Base-by-base conservation (phyloP, 495 filamentous ascomycete genomes). In the Daldinia bambusicola region DNA sequence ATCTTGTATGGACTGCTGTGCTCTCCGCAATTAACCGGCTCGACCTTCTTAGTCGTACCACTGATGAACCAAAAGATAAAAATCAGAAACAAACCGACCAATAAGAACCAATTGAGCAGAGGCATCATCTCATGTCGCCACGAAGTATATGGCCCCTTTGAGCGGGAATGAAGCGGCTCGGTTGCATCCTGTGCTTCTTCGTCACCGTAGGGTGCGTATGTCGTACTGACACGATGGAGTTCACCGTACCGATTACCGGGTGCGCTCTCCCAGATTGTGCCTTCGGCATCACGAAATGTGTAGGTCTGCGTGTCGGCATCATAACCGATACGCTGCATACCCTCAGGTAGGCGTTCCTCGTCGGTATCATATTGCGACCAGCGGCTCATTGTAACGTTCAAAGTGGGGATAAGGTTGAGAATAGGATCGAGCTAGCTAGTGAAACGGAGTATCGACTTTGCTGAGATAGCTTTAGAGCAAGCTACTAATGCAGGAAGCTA, bases 271-370 rank as follows among this genome's bases (percentile, higher is more conserved):
- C 80, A 87, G 67, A 71, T 50, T 37, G 62, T 70, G 22, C 81
- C 81, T 48, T 83, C 75, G 16, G 67, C 48, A 66, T 83, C 80
- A 55, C 76, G 80, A 78, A 80, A 87, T 10, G 80, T 83, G 77
- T 87, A 86, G 20, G 71, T 75, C 61, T 86, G 79, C 4, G 76
- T 80, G 67, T 86, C 84, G 72, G 84, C 84, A 70, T 87, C 85
- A 76, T 87, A 87, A 70, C 81, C 84, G 31, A 85, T 75, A 61
- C 84, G 81, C 16, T 75, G 61, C 82, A 87, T 84, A 74, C 84
- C 84, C 41, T 82, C 79, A 38, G 85, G 85, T 22, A 87, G 78
- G 51, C 85, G 85, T 52, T 84, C 77, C 18, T 82, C 82, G 69
- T 87, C 85, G 55, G 80, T 76, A 55, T 81, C 79, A 74, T 80